A percentile compares a stretch with the other conserved stretches of the same genome.
phyloP scores from a whole-genome alignment of 1,284 basidiomycete species.

The Meripilus lineatus region DNA sequence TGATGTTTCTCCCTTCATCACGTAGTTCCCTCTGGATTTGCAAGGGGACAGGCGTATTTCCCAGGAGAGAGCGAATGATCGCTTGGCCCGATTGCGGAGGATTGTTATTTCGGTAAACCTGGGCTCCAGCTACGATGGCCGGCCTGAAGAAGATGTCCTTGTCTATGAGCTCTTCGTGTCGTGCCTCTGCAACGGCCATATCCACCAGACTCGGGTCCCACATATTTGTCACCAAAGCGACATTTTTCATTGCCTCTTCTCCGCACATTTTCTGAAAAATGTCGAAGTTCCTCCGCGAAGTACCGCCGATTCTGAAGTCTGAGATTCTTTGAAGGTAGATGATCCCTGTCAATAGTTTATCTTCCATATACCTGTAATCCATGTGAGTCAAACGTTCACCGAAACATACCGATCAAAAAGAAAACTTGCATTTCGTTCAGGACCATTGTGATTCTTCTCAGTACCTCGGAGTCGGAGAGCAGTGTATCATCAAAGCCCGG shows the following conservation, averaged over 20 bases:
- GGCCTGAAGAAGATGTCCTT: slow-evolving; percentile 9
- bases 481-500: slow-evolving; percentile 9
- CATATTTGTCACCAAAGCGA: slow-evolving; percentile 47
- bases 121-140: slow-evolving; percentile 7
- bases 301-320: slow-evolving; percentile 44
- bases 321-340: slow-evolving; percentile 52
- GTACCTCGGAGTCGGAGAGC: too few relatives aligned
- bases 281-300: slow-evolving; percentile 41
- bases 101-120: slow-evolving; percentile 6
- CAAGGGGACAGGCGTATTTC: slow-evolving; percentile 3
- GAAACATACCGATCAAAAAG: too few relatives aligned
- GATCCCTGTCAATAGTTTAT: too few relatives aligned
- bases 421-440: too few relatives aligned
- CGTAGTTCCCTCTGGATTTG: slow-evolving; percentile 8
- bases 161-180: slow-evolving; percentile 4
- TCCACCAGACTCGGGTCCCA: slow-evolving; percentile 42
- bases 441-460: too few relatives aligned
- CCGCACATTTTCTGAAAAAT: slow-evolving; percentile 47
- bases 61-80: slow-evolving; percentile 6
- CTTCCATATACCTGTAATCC: too few relatives aligned
- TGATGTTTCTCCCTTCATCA: slow-evolving; percentile 10
- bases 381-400: too few relatives aligned
- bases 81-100: slow-evolving; percentile 2
- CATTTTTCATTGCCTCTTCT: slow-evolving; percentile 38
- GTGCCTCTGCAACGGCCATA: slow-evolving; percentile 2